These are phyloP conservation scores for Kluyveromyces starmeri DNA, from an alignment of 805 yeast genomes.

Conservation along the genomic window DNA sequence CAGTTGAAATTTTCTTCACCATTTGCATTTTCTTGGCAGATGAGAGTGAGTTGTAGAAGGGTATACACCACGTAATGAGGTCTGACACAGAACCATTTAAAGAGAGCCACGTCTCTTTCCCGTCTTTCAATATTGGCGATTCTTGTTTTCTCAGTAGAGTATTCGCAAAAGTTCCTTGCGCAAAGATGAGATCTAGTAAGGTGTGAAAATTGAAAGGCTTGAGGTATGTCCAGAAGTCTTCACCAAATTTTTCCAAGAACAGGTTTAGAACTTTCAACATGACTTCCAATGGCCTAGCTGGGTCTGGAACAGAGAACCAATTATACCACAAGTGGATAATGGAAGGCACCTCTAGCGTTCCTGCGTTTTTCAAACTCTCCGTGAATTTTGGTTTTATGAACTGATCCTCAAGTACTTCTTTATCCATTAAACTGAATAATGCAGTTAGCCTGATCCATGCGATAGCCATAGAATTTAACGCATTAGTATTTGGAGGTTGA, in stretches of 20 bases:
- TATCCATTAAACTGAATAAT: constrained; percentile 21
- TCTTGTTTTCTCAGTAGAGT: constrained; percentile 28
- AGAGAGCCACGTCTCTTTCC: constrained; percentile 20
- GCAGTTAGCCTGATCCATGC: constrained; percentile 28
- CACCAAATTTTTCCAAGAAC: constrained; percentile 35
- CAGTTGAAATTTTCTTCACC: constrained; percentile 42
- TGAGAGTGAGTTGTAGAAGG: constrained; percentile 36
- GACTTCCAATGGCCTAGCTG: constrained; percentile 37
- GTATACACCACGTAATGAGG: constrained; percentile 46
- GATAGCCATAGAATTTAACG: constrained; percentile 24
- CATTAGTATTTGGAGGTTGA: constrained; percentile 44
- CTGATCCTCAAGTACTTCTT: constrained; percentile 18
- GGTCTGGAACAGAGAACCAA: constrained; percentile 21
- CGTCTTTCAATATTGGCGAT: constrained; percentile 22
- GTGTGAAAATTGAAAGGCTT: constrained; percentile 47
- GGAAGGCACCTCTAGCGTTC: constrained; percentile 23
- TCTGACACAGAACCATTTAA: constrained; percentile 33
- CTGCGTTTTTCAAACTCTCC: constrained; percentile 23
- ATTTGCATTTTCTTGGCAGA: constrained; percentile 44
- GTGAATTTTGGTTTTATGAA: constrained; percentile 25
- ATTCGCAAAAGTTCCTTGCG: constrained; percentile 40
- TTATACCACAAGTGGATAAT: constrained; percentile 28
- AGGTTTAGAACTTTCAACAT: constrained; percentile 44
- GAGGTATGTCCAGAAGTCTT: constrained; percentile 46
- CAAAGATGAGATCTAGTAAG: constrained; percentile 50